Conservation (phyloP, 1,284 basidiomycete species). For the Schizopora paradoxa region DNA sequence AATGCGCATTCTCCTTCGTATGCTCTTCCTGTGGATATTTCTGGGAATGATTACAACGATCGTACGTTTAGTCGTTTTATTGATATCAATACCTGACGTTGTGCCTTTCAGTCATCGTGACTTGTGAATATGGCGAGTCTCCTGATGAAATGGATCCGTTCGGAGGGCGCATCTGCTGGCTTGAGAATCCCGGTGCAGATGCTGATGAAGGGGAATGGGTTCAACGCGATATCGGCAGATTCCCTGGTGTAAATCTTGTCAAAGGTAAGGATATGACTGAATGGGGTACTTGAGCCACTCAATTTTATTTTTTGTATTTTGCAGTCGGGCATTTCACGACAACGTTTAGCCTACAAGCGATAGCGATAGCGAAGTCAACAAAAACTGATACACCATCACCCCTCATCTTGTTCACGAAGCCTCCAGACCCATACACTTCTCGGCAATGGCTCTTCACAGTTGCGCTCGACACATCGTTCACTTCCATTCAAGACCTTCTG, state of each 20-base stretch:
- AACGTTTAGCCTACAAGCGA: slow-evolving; percentile 14
- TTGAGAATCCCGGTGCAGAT: slow-evolving; percentile 15
- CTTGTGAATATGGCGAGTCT: slow-evolving; percentile 10
- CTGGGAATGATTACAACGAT: slow-evolving; percentile 14
- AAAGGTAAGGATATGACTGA: slow-evolving; percentile 6
- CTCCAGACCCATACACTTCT: slow-evolving; percentile 11
- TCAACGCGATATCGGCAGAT: slow-evolving; percentile 14
- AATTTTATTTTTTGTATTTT: neutral
- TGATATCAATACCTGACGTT: neutral
- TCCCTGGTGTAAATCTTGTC: slow-evolving; percentile 13
- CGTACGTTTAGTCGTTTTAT: too few relatives aligned
- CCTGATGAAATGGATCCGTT: slow-evolving; percentile 7
- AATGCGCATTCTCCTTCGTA: slow-evolving; percentile 8
- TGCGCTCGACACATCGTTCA: slow-evolving; percentile 10
- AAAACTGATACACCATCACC: slow-evolving; percentile 7
- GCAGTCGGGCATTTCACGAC: slow-evolving; percentile 17
- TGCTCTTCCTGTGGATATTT: slow-evolving; percentile 7
- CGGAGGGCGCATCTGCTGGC: slow-evolving; percentile 15
- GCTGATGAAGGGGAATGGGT: slow-evolving; percentile 15
- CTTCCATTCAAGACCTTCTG: slow-evolving; percentile 12
- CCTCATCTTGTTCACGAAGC: slow-evolving; percentile 15
- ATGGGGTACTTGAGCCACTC: neutral
- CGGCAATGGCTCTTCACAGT: slow-evolving; percentile 14
- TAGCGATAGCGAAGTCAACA: slow-evolving; percentile 13
- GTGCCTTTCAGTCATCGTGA: slow-evolving; percentile 12